Evolutionary conservation across 495 filamentous ascomycete species (phyloP).

Genomic region (Chaetomium cochliodes): DNA sequence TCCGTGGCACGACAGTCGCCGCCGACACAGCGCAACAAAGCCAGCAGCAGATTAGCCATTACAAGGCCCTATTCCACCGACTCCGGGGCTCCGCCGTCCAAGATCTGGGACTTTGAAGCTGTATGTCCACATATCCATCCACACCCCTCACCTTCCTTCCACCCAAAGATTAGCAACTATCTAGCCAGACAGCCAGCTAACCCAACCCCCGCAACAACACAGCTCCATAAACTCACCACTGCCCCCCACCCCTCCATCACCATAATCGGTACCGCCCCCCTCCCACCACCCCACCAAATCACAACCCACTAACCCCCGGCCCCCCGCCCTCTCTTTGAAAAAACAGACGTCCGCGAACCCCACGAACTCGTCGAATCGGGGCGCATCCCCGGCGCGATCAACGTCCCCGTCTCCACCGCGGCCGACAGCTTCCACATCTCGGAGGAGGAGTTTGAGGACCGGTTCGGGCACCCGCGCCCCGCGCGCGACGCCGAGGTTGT

Average conservation of each 20-base stretch:
- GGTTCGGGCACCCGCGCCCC: conserved; percentile 68
- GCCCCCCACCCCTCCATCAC: conserved; percentile 14
- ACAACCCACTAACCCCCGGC: conserved; percentile 23
- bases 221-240: conserved; percentile 29
- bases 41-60: background rate
- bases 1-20: background rate
- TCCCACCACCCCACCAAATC: background rate
- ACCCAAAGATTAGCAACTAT: background rate
- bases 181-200: background rate
- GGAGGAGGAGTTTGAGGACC: conserved; percentile 72
- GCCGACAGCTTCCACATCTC: conserved; percentile 75
- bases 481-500: conserved; percentile 58
- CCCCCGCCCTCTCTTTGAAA: too few species aligned
- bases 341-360: conserved; percentile 80
- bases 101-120: conserved; percentile 50
- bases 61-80: conserved; percentile 22
- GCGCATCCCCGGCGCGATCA: conserved; percentile 73
- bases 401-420: conserved; percentile 72
- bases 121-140: conserved; percentile 27
- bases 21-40: background rate
- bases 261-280: conserved; percentile 21
- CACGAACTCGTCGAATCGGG: conserved; percentile 66
- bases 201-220: background rate
- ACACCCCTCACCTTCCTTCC: too few species aligned
- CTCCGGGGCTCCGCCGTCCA: conserved; percentile 23